A percentile compares a stretch with the other conserved stretches of the same genome.
Evolutionary conservation across 1,284 basidiomycete genomes (phyloP).

Genomic region (Rugosomyces carneus): DNA sequence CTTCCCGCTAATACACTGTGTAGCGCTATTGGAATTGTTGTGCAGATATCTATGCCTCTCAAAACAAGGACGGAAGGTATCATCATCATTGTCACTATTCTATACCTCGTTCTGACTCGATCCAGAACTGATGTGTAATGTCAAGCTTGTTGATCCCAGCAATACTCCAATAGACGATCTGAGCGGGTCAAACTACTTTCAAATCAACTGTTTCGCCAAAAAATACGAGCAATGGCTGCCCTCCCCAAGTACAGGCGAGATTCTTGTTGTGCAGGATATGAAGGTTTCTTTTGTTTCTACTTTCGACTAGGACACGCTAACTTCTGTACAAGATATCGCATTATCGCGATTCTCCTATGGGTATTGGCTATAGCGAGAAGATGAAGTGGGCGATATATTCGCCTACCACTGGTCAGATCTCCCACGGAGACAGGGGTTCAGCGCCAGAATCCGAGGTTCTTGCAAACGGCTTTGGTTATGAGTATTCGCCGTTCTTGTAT

Average conservation of each 20-base stretch:
- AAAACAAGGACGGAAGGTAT: constrained; percentile 19
- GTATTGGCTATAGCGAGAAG: constrained; percentile 35
- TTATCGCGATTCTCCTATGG: constrained; percentile 26
- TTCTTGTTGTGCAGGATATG: constrained; percentile 36
- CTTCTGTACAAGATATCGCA: constrained; percentile 23
- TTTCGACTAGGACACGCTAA: not conserved
- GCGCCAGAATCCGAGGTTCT: constrained; percentile 23
- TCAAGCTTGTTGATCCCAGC: constrained; percentile 40
- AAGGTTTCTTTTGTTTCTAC: constrained; percentile 24
- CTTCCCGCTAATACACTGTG: not conserved
- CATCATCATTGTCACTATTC: not conserved
- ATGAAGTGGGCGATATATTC: constrained; percentile 35
- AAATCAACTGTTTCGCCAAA: constrained; percentile 48
- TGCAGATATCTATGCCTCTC: constrained; percentile 5
- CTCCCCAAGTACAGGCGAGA: constrained; percentile 34
- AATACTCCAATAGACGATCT: constrained; percentile 23
- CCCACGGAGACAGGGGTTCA: constrained; percentile 25
- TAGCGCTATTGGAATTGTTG: constrained; percentile 12
- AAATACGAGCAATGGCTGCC: constrained; percentile 44
- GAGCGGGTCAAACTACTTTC: constrained; percentile 24
- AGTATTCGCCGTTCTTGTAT: constrained; percentile 29
- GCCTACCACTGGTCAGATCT: constrained; percentile 20
- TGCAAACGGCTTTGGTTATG: constrained; percentile 22
- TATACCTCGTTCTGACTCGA: not conserved
- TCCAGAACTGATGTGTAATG: constrained; percentile 28